Percentiles rank a stretch among this genome's conserved stretches.
Conservation (phyloP, 225 moss, liverwort and hornwort genomes). For the Ulota crispa region DNA sequence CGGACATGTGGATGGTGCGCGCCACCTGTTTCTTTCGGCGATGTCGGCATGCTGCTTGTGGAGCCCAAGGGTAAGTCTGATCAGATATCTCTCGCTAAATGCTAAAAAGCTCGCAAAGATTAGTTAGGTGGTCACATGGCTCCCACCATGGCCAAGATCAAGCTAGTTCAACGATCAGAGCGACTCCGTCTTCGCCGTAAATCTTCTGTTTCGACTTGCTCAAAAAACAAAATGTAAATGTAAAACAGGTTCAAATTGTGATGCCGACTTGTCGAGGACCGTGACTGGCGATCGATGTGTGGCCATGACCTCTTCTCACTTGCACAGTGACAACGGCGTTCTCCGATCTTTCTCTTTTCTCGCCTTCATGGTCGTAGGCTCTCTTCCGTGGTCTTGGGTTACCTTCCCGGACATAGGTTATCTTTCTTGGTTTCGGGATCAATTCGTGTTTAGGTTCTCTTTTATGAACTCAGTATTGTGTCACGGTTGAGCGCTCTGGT, state of each 20-base stretch:
- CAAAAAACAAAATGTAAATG: no score
- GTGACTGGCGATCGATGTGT: background rate
- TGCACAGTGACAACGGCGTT: background rate
- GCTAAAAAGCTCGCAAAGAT: background rate
- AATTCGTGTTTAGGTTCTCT: background rate
- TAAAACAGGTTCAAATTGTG: no score
- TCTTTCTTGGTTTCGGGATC: background rate
- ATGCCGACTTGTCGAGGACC: no score
- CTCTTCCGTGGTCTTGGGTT: background rate
- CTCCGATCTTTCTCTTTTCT: background rate
- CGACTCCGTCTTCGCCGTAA: background rate
- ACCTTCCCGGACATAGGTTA: background rate
- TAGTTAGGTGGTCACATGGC: background rate
- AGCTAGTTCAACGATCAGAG: background rate
- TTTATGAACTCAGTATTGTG: background rate
- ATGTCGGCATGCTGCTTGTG: slow-evolving; percentile 21
- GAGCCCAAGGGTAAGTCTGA: background rate
- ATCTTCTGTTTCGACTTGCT: background rate
- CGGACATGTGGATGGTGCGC: slow-evolving; percentile 21
- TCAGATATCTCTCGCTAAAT: no score
- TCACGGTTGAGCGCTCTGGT: no score
- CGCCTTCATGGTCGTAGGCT: background rate
- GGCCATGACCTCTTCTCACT: background rate
- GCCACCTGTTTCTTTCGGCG: background rate
- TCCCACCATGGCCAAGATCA: slow-evolving; percentile 6